These are phyloP conservation scores for Pholiota microspora DNA, from an alignment of 768 basidiomycete genomes.

Conservation along the genomic window DNA sequence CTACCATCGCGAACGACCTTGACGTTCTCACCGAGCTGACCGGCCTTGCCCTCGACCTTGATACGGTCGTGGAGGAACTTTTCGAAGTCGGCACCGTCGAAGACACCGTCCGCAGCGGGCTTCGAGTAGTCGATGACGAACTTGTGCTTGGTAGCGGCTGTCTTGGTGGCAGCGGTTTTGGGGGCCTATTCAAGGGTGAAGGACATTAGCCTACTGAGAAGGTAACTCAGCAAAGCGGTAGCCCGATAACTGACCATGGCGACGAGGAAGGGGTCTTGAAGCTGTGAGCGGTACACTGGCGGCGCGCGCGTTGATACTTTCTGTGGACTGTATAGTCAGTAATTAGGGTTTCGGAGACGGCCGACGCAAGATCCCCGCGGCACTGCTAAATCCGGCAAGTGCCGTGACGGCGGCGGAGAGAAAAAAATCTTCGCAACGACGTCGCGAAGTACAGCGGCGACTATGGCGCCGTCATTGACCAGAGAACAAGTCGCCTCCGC, in stretches of 20 bases:
- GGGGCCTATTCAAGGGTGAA: constrained; percentile 41
- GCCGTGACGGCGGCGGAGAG: constrained; percentile 4
- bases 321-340: constrained; percentile 50
- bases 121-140: constrained; percentile 86
- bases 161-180: constrained; percentile 56
- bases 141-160: constrained; percentile 60
- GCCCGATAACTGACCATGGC: constrained; percentile 71
- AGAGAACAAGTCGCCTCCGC: constrained; percentile 71
- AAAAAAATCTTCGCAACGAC: constrained; percentile 8
- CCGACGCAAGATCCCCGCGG: constrained; percentile 17
- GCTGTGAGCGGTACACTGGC: background rate
- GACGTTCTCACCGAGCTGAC: constrained; percentile 87
- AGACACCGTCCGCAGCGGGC: constrained; percentile 63
- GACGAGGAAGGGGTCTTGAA: constrained; percentile 23
- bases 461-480: constrained; percentile 52
- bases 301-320: constrained; percentile 6
- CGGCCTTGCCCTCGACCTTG: constrained; percentile 90
- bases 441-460: constrained; percentile 11
- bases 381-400: constrained; percentile 12
- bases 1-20: constrained; percentile 85
- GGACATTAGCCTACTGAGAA: constrained; percentile 88
- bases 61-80: constrained; percentile 94
- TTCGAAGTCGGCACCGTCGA: constrained; percentile 61
- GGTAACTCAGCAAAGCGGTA: constrained; percentile 85
- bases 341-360: constrained; percentile 32